Percentiles rank a stretch among this genome's conserved stretches.
These are phyloP conservation scores for Opeltia flavorubescens DNA, from an alignment of 495 filamentous ascomycete genomes.

Conservation along the genomic window DNA sequence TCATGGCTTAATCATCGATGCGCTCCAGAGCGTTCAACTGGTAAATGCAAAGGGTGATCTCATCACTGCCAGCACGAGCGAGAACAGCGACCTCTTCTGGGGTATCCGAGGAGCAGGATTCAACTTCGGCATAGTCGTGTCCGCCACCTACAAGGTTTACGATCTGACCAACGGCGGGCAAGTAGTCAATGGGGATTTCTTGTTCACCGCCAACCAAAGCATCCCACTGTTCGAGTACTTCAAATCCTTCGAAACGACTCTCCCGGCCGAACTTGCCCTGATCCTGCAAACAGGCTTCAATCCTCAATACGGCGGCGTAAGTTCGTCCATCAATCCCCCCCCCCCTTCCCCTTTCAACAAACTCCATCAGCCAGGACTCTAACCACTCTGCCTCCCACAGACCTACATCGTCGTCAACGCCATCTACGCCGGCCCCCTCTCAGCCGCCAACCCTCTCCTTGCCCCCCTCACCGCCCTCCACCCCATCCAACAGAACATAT, in stretches of 20 bases:
- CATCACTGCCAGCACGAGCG: constrained; percentile 10
- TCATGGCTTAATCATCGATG: constrained; percentile 25
- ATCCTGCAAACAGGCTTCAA: neutral
- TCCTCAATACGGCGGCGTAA: neutral
- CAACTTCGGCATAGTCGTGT: constrained; percentile 17
- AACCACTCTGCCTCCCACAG: no score
- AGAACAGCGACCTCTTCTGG: constrained; percentile 22
- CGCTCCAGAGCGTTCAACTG: constrained; percentile 19
- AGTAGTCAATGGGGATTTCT: constrained; percentile 17
- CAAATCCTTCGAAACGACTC: neutral
- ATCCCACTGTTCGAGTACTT: neutral
- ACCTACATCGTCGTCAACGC: constrained; percentile 4
- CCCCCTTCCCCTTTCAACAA: no score
- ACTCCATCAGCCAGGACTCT: no score
- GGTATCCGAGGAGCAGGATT: constrained; percentile 22
- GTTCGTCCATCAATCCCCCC: neutral
- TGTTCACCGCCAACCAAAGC: constrained; percentile 9
- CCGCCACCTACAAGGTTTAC: constrained; percentile 13
- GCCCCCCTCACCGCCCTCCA: constrained; percentile 6
- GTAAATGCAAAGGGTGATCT: constrained; percentile 21
- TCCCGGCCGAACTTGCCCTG: neutral
- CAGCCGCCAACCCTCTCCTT: constrained; percentile 2
- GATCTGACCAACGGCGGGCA: constrained; percentile 14
- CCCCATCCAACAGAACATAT: constrained; percentile 5
- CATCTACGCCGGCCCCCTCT: constrained; percentile 7